A percentile compares a stretch with the other conserved stretches of the same genome.
Conservation (phyloP, 106 monocot species). For the Dioscorea zingiberensis region DNA sequence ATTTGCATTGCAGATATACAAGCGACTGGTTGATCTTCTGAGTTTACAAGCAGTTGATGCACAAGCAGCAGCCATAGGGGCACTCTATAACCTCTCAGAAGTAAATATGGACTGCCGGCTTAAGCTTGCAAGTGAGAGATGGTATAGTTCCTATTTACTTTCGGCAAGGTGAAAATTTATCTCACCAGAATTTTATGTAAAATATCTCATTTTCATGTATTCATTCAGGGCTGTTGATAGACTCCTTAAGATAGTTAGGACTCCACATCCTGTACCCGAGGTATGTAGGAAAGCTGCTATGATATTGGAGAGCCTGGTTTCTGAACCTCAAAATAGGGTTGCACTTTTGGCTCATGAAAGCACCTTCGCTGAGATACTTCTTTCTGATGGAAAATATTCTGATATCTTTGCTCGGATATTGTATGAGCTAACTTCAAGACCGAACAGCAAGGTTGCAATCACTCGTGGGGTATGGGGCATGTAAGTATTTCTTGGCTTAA, state of each 20-base stretch:
- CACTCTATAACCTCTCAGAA: slow-evolving; percentile 90
- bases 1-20: slow-evolving; percentile 53
- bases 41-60: slow-evolving; percentile 67
- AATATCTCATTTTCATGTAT: neutral
- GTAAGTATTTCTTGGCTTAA: slow-evolving; percentile 9
- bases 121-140: slow-evolving; percentile 89
- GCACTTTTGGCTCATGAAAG: slow-evolving; percentile 77
- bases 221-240: slow-evolving; percentile 87
- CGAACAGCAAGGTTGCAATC: slow-evolving; percentile 47
- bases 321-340: slow-evolving; percentile 81
- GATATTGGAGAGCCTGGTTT: slow-evolving; percentile 85
- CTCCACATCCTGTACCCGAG: slow-evolving; percentile 87
- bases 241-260: slow-evolving; percentile 67
- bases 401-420: slow-evolving; percentile 84
- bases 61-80: slow-evolving; percentile 86
- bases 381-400: slow-evolving; percentile 60
- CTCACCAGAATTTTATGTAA: neutral
- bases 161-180: neutral
- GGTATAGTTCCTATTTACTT: slow-evolving; percentile 31
- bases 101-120: slow-evolving; percentile 92
- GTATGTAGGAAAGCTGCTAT: slow-evolving; percentile 81
- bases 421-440: slow-evolving; percentile 79
- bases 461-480: slow-evolving; percentile 76
- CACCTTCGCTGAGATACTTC: slow-evolving; percentile 76
- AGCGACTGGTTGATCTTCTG: slow-evolving; percentile 85